Conservation (phyloP, 164 flowering plant species). For the Kalanchoe fedtschenkoi region DNA sequence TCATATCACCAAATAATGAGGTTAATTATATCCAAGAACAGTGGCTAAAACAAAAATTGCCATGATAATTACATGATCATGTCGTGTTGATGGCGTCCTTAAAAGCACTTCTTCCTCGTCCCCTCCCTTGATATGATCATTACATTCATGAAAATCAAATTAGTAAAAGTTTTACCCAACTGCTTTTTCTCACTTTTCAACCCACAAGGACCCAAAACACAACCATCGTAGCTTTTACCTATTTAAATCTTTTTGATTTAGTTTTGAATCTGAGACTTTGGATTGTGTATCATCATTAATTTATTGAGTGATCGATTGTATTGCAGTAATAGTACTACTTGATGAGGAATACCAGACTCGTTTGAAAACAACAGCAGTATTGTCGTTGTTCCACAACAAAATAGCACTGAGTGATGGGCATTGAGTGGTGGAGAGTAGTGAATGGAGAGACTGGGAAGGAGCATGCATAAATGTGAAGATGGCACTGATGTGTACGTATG, state of each 20-base stretch:
- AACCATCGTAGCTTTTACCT: background rate
- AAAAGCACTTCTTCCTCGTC: background rate
- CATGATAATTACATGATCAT: slow-evolving; percentile 3
- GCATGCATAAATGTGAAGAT: background rate
- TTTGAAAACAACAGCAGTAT: background rate
- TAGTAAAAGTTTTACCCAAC: background rate
- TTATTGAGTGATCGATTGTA: background rate
- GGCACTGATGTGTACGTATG: background rate
- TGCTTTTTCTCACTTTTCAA: background rate
- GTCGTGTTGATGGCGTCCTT: background rate
- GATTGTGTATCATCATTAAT: background rate
- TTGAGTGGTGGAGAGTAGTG: background rate
- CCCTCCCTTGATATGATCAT: background rate
- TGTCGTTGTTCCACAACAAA: slow-evolving; percentile 4
- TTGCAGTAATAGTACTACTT: no score
- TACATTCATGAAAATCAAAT: background rate
- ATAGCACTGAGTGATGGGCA: slow-evolving; percentile 2
- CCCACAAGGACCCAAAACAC: background rate
- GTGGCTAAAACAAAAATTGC: no score
- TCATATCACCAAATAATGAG: no score
- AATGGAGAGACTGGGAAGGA: background rate
- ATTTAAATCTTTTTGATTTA: background rate
- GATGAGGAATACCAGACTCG: slow-evolving; percentile 4
- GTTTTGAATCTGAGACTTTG: no score
- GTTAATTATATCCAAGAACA: no score